phyloP scores from a whole-genome alignment of 164 flowering plant genomes.

The Magnolia officinalis region DNA sequence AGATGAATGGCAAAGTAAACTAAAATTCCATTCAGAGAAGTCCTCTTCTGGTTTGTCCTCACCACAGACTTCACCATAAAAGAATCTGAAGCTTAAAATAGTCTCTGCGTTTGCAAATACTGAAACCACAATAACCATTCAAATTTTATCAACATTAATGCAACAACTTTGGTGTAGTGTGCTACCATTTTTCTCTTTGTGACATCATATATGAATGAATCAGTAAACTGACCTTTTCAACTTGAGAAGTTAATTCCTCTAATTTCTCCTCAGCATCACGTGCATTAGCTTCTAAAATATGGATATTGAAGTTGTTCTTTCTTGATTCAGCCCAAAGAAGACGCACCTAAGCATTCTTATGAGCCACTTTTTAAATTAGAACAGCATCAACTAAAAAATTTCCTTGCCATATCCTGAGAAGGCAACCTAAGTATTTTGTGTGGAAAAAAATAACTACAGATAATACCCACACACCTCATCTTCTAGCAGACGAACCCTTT shows the following conservation, averaged over 20 bases:
- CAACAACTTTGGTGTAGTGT: background rate
- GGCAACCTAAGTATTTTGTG: background rate
- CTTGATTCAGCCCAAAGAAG: constrained; percentile 64
- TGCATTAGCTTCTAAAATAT: constrained; percentile 45
- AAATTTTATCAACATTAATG: background rate
- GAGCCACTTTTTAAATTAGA: constrained; percentile 24
- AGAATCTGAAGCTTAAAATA: no score
- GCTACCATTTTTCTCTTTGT: constrained; percentile 1
- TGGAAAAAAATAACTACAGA: background rate
- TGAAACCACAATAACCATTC: background rate
- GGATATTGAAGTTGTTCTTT: constrained; percentile 64
- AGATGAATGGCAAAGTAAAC: no score
- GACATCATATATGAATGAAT: background rate
- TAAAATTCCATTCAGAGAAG: no score
- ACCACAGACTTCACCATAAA: no score
- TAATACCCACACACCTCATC: constrained; percentile 45
- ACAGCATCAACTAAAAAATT: constrained; percentile 7
- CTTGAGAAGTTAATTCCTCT: constrained; percentile 33
- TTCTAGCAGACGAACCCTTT: constrained; percentile 42
- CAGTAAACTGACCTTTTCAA: constrained; percentile 42
- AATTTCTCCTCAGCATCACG: constrained; percentile 46
- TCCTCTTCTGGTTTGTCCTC: no score
- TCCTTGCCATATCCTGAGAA: background rate
- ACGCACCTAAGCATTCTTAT: constrained; percentile 50
- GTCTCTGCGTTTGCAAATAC: background rate